Evolutionary conservation across 2,329 filamentous ascomycete genomes (phyloP), one percentile per base, ranked within the genome.

Genomic region (Fusarium sp.): DNA sequence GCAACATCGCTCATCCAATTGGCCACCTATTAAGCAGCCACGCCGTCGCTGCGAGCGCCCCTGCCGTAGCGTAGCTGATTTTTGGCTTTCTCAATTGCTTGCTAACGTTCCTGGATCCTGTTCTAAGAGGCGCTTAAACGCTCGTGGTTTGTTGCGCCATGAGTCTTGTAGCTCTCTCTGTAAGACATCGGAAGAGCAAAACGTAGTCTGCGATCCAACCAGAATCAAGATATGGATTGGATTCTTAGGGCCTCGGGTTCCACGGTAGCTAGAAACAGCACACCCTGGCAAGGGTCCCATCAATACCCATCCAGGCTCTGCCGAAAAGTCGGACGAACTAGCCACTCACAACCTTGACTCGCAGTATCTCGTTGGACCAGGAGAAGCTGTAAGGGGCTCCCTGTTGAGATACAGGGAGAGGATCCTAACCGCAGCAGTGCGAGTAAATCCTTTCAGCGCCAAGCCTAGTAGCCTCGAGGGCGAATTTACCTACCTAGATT

Each of bases 1-100:
- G 50, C 33, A 48, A 62, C 51, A 72, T 72, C 65, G 63, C 52
- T 51, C 39, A 58, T 68, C 63, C 63, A 58, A 75, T 75, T 70
- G 73, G 73, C 43, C 48, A 46, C 42, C 28, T 48, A 44, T 49
- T 45, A 26, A 34, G 28, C 50, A 65, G 49, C 59, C 68, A 54
- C 44, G 55, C 56, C 60, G 64, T 66, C 66, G 42, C 56, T 65
- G 54, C 43, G 55, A 49, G 53, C 48, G 63, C 66, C 66, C 66
- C 58, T 66, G 51, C 62, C 56, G 66, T 66, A 56, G 60, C 31
- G 52, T 28, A 42, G 39, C 39, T 24, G 43, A 38, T 18, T 17
- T 50, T 51, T 51, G 52, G 51, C 24, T 52, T 36, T 52, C 33
- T 53, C 18, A 36, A 44, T 20, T 45, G 18, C 43, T 36, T 42